Evolutionary conservation across 176 grass and related monocot genomes (phyloP), one percentile per base, ranked within the genome.

Genomic region (Microstegium vimineum): DNA sequence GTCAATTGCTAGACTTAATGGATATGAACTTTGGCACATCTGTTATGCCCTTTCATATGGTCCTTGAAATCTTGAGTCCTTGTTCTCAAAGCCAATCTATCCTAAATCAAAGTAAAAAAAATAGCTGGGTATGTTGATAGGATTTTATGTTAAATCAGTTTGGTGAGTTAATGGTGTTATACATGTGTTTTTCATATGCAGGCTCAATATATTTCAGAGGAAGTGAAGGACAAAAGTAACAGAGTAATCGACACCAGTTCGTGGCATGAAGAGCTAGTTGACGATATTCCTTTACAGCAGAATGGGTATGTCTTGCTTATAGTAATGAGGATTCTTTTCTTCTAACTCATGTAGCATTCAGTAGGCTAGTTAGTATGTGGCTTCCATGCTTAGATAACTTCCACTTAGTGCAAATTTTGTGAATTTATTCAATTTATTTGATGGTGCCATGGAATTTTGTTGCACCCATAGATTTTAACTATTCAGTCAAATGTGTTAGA

Each of bases 151-250:
- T 69, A 64, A 59, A 43, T 84, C 34, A 10, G 28, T 11, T 15
- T 22, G 46, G 43, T 15, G 41, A 67, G 17, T 72, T 74, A 73
- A 72, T 42, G n/a, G 49, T 75, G 13, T 23, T 71, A 69, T 82
- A 68, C 13, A 78, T 87, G 46, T 79, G 51, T 80, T 36, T 83
- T 28, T 41, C 52, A 80, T 13, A 60, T 83, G 38, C 79, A 97
- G 94, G 84, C 86, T 59, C 81, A 66, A 71, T 97, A 97, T 72
- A 75, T 97, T 47, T 71, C 81, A 51, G 94, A 97, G 25, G 94
- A 97, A 89, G 90, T 84, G 70, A 89, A 84, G 69, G 94, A 97
- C 79, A 97, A 97, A 72, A 89, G 84, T 83, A 76, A 87, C 68
- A 85, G 87, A 81, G 74, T 87, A 46, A 91, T 97, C 2, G 46